These are phyloP conservation scores for Lasiosphaeria hispida DNA, from an alignment of 495 filamentous ascomycete genomes.

Conservation along the genomic window DNA sequence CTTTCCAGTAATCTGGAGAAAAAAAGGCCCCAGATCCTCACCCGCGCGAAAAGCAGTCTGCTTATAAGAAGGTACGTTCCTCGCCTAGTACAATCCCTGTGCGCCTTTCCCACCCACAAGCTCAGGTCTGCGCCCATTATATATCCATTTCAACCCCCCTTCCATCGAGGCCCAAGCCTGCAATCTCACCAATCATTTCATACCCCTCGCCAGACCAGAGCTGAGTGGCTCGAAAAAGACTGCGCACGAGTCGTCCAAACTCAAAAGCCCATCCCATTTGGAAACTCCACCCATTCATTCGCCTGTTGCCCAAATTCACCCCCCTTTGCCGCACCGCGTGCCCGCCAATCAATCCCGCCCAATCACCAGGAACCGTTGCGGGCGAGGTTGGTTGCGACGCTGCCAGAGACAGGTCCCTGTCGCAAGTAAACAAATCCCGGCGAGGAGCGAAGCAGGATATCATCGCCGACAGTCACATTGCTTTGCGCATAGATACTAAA, in stretches of 20 bases:
- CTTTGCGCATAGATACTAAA: not conserved
- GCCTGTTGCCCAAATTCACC: slow-evolving; percentile 22
- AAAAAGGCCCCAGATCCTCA: slow-evolving; percentile 1
- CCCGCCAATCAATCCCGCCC: slow-evolving; percentile 36
- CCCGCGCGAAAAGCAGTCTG: not conserved
- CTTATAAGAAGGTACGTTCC: slow-evolving; percentile 15
- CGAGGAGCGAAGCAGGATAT: too few species aligned
- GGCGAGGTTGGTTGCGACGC: slow-evolving; percentile 22
- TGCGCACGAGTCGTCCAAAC: slow-evolving; percentile 30
- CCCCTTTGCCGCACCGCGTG: slow-evolving; percentile 1
- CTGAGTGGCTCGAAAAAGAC: slow-evolving; percentile 35
- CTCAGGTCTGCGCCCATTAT: not conserved
- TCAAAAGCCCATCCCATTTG: slow-evolving; percentile 18
- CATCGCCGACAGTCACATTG: not conserved
- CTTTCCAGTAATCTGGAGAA: not conserved
- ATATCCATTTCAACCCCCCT: slow-evolving; percentile 21
- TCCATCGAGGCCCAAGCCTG: slow-evolving; percentile 13
- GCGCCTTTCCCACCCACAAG: slow-evolving; percentile 3
- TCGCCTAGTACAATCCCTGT: slow-evolving; percentile 5
- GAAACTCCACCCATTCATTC: slow-evolving; percentile 36
- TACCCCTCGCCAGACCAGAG: slow-evolving; percentile 32
- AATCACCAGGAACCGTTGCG: slow-evolving; percentile 26
- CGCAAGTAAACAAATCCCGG: slow-evolving; percentile 32
- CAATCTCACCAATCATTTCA: slow-evolving; percentile 41
- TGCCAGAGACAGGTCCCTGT: not conserved